These are phyloP conservation scores for Euphorbia lathyris DNA, from an alignment of 345 rosid species.

Conservation along the genomic window DNA sequence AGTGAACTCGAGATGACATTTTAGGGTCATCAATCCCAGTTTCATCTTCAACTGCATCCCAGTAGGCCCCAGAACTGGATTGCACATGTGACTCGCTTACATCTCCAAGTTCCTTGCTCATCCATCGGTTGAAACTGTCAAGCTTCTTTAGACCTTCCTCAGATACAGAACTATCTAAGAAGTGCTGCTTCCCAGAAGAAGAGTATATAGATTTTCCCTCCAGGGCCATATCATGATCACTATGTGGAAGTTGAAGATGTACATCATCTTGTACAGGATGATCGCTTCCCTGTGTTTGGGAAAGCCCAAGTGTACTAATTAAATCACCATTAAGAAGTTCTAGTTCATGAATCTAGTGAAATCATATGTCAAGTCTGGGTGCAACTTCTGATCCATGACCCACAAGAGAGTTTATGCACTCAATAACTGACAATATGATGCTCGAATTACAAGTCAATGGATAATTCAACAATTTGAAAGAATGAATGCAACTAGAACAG, in stretches of 20 bases:
- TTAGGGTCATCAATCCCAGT: constrained; percentile 46
- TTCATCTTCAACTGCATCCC: constrained; percentile 65
- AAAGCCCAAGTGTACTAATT: constrained; percentile 20
- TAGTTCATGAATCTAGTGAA: constrained; percentile 37
- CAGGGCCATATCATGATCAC: constrained; percentile 30
- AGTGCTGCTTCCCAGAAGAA: constrained; percentile 43
- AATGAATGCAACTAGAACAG: not conserved
- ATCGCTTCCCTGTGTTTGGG: constrained; percentile 21
- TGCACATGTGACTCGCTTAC: constrained; percentile 56
- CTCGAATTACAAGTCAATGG: not conserved
- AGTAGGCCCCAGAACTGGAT: constrained; percentile 53
- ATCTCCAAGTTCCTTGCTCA: constrained; percentile 91
- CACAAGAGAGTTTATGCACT: constrained; percentile 8
- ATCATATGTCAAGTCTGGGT: constrained; percentile 36
- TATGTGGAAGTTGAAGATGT: constrained; percentile 25
- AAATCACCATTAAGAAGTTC: constrained; percentile 31
- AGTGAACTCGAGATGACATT: constrained; percentile 43
- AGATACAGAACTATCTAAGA: constrained; percentile 42
- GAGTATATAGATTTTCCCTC: constrained; percentile 50
- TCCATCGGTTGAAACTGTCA: constrained; percentile 93
- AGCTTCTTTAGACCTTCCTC: constrained; percentile 75
- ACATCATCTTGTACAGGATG: constrained; percentile 19
- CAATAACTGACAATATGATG: not conserved
- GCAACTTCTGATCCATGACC: constrained; percentile 38
- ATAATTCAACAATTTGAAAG: not conserved